Conservation (phyloP, 1,284 basidiomycete genomes). For the Anthracocystis setariae region DNA sequence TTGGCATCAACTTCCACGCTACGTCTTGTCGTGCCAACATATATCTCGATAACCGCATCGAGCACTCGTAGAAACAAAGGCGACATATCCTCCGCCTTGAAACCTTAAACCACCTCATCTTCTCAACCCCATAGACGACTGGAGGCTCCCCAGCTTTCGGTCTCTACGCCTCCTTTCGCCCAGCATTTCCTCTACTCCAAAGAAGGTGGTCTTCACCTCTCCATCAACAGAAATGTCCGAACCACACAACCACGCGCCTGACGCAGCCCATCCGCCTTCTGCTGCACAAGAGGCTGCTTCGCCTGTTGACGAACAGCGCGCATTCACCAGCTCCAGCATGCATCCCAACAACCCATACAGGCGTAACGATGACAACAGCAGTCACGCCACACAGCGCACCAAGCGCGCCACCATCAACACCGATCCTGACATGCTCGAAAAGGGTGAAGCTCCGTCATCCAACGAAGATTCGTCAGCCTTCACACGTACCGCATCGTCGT, state of each 20-base stretch:
- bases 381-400: slow-evolving; percentile 37
- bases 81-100: too few relatives aligned
- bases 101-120: background rate
- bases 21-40: too few relatives aligned
- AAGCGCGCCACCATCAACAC: slow-evolving; percentile 44
- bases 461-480: slow-evolving; percentile 32
- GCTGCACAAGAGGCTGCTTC: background rate
- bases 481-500: slow-evolving; percentile 17
- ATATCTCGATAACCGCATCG: background rate
- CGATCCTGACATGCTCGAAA: slow-evolving; percentile 48
- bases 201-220: slow-evolving; percentile 20
- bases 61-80: background rate
- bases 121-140: slow-evolving; percentile 1
- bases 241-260: slow-evolving; percentile 5
- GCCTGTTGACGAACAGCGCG: slow-evolving; percentile 3
- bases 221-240: slow-evolving; percentile 14
- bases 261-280: slow-evolving; percentile 4
- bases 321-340: slow-evolving; percentile 5
- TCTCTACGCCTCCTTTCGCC: slow-evolving; percentile 4
- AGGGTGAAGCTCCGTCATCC: slow-evolving; percentile 26
- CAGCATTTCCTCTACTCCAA: slow-evolving; percentile 14
- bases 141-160: slow-evolving; percentile 4
- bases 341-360: slow-evolving; percentile 21
- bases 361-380: slow-evolving; percentile 5
- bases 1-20: too few relatives aligned